A percentile compares a stretch with the other conserved stretches of the same genome.
phyloP scores from a whole-genome alignment of 345 rosid genomes.

The Gossypium rotundifolium region DNA sequence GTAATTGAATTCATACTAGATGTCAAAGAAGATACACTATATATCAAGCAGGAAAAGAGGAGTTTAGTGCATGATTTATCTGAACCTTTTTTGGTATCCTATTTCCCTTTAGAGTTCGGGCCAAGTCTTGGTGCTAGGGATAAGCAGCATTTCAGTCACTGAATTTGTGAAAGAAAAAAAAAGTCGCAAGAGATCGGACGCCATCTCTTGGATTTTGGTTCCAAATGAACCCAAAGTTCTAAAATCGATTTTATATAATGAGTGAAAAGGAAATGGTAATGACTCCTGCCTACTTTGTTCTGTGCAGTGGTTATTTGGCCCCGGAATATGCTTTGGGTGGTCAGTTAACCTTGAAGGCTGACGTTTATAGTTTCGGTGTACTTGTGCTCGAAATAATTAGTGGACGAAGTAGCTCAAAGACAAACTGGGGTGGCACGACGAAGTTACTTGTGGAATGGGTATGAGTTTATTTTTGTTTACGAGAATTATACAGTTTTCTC shows the following conservation, averaged over 20 bases:
- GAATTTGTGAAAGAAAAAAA: not conserved
- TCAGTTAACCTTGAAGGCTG: conserved; percentile 66
- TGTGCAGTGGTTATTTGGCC: conserved; percentile 68
- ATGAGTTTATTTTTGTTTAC: not conserved
- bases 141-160: not conserved
- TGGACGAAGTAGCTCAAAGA: conserved; percentile 46
- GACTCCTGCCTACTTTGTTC: conserved; percentile 3
- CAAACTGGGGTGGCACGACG: conserved; percentile 35
- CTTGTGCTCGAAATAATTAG: conserved; percentile 56
- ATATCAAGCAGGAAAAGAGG: not conserved
- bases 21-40: not conserved
- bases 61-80: not conserved
- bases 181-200: not conserved
- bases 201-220: not conserved
- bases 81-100: not conserved
- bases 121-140: not conserved
- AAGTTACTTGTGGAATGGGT: conserved; percentile 61
- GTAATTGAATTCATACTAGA: not conserved
- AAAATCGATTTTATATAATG: not conserved
- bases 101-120: not conserved
- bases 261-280: not conserved
- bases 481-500: not conserved
- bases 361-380: conserved; percentile 68
- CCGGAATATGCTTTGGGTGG: conserved; percentile 76
- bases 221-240: not conserved